A percentile compares a stretch with the other conserved stretches of the same genome.
Evolutionary conservation across 2,329 filamentous ascomycete species (phyloP).

Genomic region (Sclerotinia borealis): DNA sequence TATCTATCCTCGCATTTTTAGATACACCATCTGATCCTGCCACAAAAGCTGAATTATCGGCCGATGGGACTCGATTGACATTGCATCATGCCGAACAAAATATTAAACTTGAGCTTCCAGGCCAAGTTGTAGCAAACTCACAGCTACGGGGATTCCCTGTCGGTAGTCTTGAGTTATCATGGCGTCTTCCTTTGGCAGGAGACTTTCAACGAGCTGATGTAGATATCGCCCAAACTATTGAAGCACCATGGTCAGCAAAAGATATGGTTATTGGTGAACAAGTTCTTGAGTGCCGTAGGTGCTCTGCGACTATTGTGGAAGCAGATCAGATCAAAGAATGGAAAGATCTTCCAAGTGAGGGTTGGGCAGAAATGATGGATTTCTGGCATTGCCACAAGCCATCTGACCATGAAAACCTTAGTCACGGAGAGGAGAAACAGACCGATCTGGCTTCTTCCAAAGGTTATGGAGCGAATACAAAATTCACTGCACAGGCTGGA

Average conservation of each 20-base stretch:
- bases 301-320: slow-evolving; percentile 38
- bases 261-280: slow-evolving; percentile 37
- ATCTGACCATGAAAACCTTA: slow-evolving; percentile 43
- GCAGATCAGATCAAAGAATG: slow-evolving; percentile 48
- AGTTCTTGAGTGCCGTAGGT: slow-evolving; percentile 36
- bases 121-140: slow-evolving; percentile 27
- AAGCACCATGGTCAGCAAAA: slow-evolving; percentile 46
- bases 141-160: slow-evolving; percentile 20
- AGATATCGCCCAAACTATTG: slow-evolving; percentile 19
- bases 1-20: slow-evolving; percentile 52
- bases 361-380: slow-evolving; percentile 99
- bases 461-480: slow-evolving; percentile 79
- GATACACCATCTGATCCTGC: slow-evolving; percentile 33
- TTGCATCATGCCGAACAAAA: slow-evolving; percentile 44
- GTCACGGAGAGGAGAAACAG: slow-evolving; percentile 30
- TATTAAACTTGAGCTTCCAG: slow-evolving; percentile 35
- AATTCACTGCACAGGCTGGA: slow-evolving; percentile 58
- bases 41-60: slow-evolving; percentile 36
- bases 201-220: slow-evolving; percentile 9
- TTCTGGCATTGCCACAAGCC: slow-evolving; percentile 99
- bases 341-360: slow-evolving; percentile 93
- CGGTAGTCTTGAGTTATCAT: slow-evolving; percentile 39
- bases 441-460: slow-evolving; percentile 46
- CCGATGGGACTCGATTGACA: slow-evolving; percentile 41
- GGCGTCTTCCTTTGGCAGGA: slow-evolving; percentile 45